Evolutionary conservation across 371 early-diverging fungal genomes (phyloP).

Genomic region (Mucor mucedo): DNA sequence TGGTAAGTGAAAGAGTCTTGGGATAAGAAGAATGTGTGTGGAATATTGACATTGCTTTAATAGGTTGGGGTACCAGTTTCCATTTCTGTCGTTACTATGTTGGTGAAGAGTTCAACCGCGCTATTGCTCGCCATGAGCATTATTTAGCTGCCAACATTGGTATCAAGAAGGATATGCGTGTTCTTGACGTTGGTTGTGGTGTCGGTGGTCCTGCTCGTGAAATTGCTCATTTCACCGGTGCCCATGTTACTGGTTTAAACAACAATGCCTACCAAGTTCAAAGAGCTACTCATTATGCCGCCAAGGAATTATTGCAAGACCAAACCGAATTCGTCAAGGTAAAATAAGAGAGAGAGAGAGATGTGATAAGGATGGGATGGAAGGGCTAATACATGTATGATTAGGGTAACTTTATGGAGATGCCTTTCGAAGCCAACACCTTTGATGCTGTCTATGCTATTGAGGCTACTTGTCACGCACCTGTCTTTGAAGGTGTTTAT

Average conservation of each 20-base stretch:
- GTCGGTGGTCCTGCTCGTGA: conserved; percentile 95
- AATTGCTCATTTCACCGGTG: conserved; percentile 87
- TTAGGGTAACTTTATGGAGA: conserved; percentile 90
- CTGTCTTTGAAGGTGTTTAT: conserved; percentile 83
- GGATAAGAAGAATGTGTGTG: neutral
- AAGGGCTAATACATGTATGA: too few relatives aligned
- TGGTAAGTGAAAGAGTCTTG: conserved; percentile 25
- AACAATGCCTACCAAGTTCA: conserved; percentile 95
- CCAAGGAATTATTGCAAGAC: conserved; percentile 63
- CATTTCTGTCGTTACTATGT: conserved; percentile 86
- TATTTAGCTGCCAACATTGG: conserved; percentile 78
- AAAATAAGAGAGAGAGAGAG: neutral
- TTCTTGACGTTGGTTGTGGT: conserved; percentile 91
- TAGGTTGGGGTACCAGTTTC: conserved; percentile 86
- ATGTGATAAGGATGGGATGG: neutral
- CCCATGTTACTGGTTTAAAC: conserved; percentile 90
- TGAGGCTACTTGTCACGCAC: conserved; percentile 93
- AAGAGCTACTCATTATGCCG: conserved; percentile 77
- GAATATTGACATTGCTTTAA: neutral
- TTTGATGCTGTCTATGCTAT: conserved; percentile 92
- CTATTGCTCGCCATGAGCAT: conserved; percentile 92
- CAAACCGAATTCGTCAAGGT: conserved; percentile 69
- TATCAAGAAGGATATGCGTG: conserved; percentile 70
- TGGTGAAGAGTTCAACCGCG: conserved; percentile 78
- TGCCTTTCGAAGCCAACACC: conserved; percentile 82